Conservation (phyloP, 1,284 basidiomycete species). For the Ceratobasidium sp. region DNA sequence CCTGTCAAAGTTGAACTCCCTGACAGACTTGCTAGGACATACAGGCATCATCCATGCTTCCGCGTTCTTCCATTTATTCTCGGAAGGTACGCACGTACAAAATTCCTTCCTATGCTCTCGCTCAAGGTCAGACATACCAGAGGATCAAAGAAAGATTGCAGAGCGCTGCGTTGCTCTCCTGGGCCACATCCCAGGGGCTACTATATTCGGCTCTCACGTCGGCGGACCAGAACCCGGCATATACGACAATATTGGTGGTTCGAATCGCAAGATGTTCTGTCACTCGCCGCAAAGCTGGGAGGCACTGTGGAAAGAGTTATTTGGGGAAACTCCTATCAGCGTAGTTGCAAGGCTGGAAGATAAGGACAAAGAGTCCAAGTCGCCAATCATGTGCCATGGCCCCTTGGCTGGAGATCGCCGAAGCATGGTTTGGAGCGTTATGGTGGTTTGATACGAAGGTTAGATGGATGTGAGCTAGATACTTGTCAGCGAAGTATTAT, state of each 20-base stretch:
- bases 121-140: conserved; percentile 39
- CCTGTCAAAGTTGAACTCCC: conserved; percentile 55
- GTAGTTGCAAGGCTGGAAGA: conserved; percentile 25
- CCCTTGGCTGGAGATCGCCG: neutral
- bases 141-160: conserved; percentile 59
- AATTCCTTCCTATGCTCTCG: no score
- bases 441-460: conserved; percentile 9
- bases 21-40: conserved; percentile 61
- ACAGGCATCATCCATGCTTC: conserved; percentile 63
- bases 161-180: conserved; percentile 58
- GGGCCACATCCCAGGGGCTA: conserved; percentile 53
- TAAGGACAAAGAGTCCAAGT: neutral
- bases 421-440: conserved; percentile 33
- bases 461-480: neutral
- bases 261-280: conserved; percentile 28
- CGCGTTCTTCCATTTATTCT: conserved; percentile 65
- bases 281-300: conserved; percentile 33
- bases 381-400: neutral
- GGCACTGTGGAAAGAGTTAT: conserved; percentile 27
- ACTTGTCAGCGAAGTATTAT: neutral
- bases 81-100: conserved; percentile 50
- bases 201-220: conserved; percentile 51
- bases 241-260: conserved; percentile 21
- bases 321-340: neutral
- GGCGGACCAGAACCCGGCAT: conserved; percentile 52